These are phyloP conservation scores for Podospora appendiculata DNA, from an alignment of 495 filamentous ascomycete genomes.

Conservation along the genomic window DNA sequence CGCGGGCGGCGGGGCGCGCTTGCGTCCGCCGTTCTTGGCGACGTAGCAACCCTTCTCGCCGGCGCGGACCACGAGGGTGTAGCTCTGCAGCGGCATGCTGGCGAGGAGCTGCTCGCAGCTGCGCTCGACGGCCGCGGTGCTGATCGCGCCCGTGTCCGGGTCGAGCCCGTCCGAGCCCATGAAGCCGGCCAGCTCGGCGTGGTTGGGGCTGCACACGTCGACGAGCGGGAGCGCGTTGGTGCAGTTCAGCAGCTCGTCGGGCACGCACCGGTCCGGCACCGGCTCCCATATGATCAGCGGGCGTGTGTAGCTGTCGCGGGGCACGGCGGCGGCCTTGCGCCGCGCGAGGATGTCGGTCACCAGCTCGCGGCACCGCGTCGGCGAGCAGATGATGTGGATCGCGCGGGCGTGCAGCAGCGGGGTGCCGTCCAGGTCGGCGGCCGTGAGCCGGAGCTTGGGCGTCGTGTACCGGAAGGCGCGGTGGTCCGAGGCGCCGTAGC, in stretches of 20 bases:
- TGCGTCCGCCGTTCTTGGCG: conserved; percentile 43
- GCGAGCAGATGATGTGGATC: conserved; percentile 84
- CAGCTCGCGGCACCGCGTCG: conserved; percentile 67
- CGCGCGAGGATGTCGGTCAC: conserved; percentile 15
- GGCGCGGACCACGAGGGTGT: conserved; percentile 44
- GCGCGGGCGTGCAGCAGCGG: conserved; percentile 61
- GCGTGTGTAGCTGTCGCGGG: conserved; percentile 19
- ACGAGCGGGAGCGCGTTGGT: conserved; percentile 63
- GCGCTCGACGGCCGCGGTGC: conserved; percentile 41
- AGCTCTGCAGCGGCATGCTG: conserved; percentile 47
- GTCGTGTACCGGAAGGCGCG: conserved; percentile 81
- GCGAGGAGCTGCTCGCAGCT: conserved; percentile 44
- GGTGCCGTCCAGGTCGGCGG: conserved; percentile 30
- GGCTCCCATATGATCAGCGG: conserved; percentile 93
- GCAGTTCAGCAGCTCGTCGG: conserved; percentile 65
- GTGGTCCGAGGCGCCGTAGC: conserved; percentile 49
- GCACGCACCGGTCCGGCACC: conserved; percentile 77
- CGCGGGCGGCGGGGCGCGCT: conserved; percentile 8
- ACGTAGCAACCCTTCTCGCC: conserved; percentile 45
- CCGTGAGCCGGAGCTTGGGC: conserved; percentile 66
- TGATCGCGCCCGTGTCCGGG: conserved; percentile 42
- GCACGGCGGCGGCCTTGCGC: conserved; percentile 3
- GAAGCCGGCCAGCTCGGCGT: conserved; percentile 74
- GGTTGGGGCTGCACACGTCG: conserved; percentile 84
- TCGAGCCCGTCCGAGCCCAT: conserved; percentile 51